Evolutionary conservation across 2,329 filamentous ascomycete species (phyloP), one percentile per base, ranked within the genome.

Genomic region (Aspergillus tubingensis): DNA sequence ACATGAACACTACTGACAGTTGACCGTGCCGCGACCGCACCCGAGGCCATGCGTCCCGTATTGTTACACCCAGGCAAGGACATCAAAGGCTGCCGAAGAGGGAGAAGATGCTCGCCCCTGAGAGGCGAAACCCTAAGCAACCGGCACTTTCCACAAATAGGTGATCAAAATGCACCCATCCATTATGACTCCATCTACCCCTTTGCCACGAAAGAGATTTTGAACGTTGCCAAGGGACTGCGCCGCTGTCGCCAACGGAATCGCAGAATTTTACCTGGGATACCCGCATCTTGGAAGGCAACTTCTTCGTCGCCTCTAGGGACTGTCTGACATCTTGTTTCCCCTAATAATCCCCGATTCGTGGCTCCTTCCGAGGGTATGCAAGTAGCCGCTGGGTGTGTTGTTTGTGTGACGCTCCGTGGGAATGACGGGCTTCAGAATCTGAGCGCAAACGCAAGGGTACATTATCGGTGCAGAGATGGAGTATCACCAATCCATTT

Each of bases 341-440:
- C 23, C 51, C 54, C 54, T 47, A 43, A 56, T 66, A 66, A 63
- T 63, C 58, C 59, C 63, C 65, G 51, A 65, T 62, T 66, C 59
- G 61, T 62, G 61, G 61, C 59, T 52, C 41, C 47, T 57, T 65
- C 65, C 62, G 65, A 61, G 49, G 54, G 58, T 23, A 62, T 68
- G 67, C 62, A 65, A 19, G 58, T 64, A 68, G 63, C 65, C 65
- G 67, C 62, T 62, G 56, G 49, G 61, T 67, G 63, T 64, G 65
- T 68, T 65, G 65, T 67, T 36, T 63, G 65, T 68, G 61, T 61
- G 49, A 68, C 65, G 44, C n/a, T 58, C 51, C 30, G 50, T 48
- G 49, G 39, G 56, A 44, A 48, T 55, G 49, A 44, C 48, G 56
- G 53, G 41, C 61, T 8, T 21, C 39, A 38, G n/a, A 60, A 15